These are phyloP conservation scores for Botrytis fabae DNA, from an alignment of 2,329 filamentous ascomycete species.

Conservation along the genomic window DNA sequence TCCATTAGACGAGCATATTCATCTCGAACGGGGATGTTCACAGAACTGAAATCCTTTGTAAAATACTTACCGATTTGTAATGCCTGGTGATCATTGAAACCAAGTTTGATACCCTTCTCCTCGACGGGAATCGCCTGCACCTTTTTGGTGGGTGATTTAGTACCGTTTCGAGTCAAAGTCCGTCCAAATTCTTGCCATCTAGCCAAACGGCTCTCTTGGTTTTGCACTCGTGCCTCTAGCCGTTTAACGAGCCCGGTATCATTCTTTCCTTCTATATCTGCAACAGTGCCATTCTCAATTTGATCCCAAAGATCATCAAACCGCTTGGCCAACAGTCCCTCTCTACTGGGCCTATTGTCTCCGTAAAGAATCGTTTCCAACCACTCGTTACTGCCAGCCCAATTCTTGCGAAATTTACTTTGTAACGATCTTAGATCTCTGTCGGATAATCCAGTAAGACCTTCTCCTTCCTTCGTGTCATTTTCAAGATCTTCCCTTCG, in stretches of 20 bases:
- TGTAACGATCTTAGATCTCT: conserved; percentile 50
- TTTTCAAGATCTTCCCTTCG: conserved; percentile 51
- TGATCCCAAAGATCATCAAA: conserved; percentile 73
- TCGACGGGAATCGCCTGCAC: background rate
- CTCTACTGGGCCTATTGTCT: conserved; percentile 56
- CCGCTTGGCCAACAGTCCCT: conserved; percentile 62
- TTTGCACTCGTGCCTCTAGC: conserved; percentile 65
- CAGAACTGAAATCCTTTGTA: conserved; percentile 33
- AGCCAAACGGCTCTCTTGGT: conserved; percentile 67
- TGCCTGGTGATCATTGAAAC: conserved; percentile 54
- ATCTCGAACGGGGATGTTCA: conserved; percentile 27
- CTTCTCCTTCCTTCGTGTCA: conserved; percentile 37
- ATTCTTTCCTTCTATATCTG: conserved; percentile 54
- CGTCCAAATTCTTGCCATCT: conserved; percentile 72
- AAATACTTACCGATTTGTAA: conserved; percentile 47
- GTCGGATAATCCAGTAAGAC: conserved; percentile 28
- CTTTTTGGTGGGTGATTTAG: conserved; percentile 35
- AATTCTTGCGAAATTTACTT: conserved; percentile 67
- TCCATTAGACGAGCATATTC: conserved; percentile 39
- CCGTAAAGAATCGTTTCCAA: conserved; percentile 69
- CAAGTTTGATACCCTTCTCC: conserved; percentile 48
- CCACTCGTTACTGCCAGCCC: conserved; percentile 77
- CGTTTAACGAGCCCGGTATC: conserved; percentile 63
- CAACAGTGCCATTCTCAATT: conserved; percentile 59
- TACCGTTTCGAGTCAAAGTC: conserved; percentile 29